These are phyloP conservation scores for Iris pallida DNA, from an alignment of 116 monocot species.

Conservation along the genomic window DNA sequence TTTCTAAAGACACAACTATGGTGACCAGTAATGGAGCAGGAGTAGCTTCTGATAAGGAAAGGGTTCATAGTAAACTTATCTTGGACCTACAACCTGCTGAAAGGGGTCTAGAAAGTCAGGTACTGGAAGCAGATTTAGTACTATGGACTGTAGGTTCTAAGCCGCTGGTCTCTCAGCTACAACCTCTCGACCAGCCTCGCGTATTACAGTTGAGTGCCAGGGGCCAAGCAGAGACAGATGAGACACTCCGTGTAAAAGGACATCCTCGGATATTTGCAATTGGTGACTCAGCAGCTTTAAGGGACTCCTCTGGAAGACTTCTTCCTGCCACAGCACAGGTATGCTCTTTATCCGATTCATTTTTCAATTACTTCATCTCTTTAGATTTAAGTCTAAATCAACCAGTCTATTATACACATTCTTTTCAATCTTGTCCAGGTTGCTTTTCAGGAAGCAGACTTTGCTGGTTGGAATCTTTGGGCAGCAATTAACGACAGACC, in stretches of 20 bases:
- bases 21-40: slow-evolving; percentile 9
- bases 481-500: slow-evolving; percentile 85
- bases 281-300: slow-evolving; percentile 90
- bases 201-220: slow-evolving; percentile 65
- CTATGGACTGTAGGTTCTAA: slow-evolving; percentile 95
- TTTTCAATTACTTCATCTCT: too few relatives aligned
- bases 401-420: neutral
- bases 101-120: slow-evolving; percentile 57
- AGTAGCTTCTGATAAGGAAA: slow-evolving; percentile 6
- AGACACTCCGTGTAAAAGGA: slow-evolving; percentile 85
- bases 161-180: slow-evolving; percentile 49
- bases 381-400: too few relatives aligned
- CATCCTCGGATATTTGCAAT: slow-evolving; percentile 94
- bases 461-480: slow-evolving; percentile 97
- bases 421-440: slow-evolving; percentile 37
- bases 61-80: slow-evolving; percentile 29
- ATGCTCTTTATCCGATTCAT: slow-evolving; percentile 4
- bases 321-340: slow-evolving; percentile 97
- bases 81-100: slow-evolving; percentile 87
- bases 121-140: slow-evolving; percentile 74
- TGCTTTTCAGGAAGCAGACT: slow-evolving; percentile 98
- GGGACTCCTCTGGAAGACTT: slow-evolving; percentile 66
- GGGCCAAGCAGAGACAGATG: slow-evolving; percentile 91
- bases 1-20: slow-evolving; percentile 19
- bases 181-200: slow-evolving; percentile 30